Percentiles rank a stretch among this genome's conserved stretches.
Conservation (phyloP, 768 basidiomycete species). For the Ephemerocybe angulata region DNA sequence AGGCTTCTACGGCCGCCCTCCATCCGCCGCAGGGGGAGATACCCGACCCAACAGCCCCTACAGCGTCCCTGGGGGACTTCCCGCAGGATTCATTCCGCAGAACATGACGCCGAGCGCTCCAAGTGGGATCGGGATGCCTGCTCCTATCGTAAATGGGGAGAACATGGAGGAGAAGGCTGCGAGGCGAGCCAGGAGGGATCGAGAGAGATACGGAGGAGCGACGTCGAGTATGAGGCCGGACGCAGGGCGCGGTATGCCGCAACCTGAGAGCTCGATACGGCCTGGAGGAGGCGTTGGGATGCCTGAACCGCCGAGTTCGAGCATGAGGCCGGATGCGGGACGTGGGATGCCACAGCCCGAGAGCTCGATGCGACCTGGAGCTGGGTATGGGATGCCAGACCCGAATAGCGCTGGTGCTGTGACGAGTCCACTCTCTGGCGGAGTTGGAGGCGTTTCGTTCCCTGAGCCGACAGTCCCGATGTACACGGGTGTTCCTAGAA, state of each 20-base stretch:
- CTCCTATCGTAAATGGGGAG: conserved; percentile 1
- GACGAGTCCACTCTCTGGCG: neutral
- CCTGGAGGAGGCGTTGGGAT: neutral
- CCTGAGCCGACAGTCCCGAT: conserved; percentile 5
- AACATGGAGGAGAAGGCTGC: conserved; percentile 1
- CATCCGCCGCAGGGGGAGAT: neutral
- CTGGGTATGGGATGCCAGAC: neutral
- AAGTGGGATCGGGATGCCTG: neutral
- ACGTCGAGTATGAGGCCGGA: conserved; percentile 1
- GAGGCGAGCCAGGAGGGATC: neutral
- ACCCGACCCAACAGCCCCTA: neutral
- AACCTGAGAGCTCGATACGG: neutral
- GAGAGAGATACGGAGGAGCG: neutral
- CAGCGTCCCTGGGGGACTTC: neutral
- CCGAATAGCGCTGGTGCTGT: neutral
- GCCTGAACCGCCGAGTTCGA: neutral
- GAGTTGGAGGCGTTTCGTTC: neutral
- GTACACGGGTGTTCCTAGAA: neutral
- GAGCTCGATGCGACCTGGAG: neutral
- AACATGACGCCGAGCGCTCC: neutral
- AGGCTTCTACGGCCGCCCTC: neutral
- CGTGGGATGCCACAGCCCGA: neutral
- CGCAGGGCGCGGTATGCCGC: neutral
- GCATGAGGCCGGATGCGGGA: neutral
- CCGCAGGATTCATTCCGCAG: conserved; percentile 5